Base-by-base conservation (phyloP, 2,329 filamentous ascomycete genomes). In the Byssoonygena ceratinophila region DNA sequence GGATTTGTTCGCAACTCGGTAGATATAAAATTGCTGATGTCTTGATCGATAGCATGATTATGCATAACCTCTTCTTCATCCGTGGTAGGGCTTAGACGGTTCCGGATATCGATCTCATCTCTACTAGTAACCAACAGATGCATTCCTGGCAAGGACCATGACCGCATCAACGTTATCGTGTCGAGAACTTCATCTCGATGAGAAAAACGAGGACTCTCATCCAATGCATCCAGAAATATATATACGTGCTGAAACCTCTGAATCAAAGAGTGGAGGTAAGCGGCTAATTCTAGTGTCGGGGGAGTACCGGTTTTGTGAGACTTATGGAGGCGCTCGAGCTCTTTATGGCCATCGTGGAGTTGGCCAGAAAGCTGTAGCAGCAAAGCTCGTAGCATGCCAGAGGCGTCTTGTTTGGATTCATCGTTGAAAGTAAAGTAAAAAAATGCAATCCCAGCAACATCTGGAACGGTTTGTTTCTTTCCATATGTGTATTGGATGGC, bases 341-440 rank as follows among this genome's bases (percentile, higher is more conserved):
- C 44, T n/a, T 18, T 45, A 20, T 57, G 50, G 7, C 58, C 48
- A n/a, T 51, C 37, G 4, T 43, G 4, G n/a, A 32, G 5, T 18
- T 51, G 48, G 27, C 37, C 48, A 4, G 48, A 44, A 6, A 66
- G 54, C 43, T 66, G 63, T 23, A 64, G 52, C 8, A 66, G 32
- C 29, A 64, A 54, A 2, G 63, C 54, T 23, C 59, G 57, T 53
- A 66, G 22, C 60, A 63, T 60, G 6, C 54, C 59, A 2, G 49
- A 50, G 1, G 9, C 53, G 34, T 62, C 58, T 49, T 56, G 58
- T 53, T 66, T 65, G 2, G 58, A 47, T 22, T 61, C 53, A 12
- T 67, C 63, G 9, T 27, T 58, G 45, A 66, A 66, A 5, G 58
- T 58, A 54, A 63, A 63, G 54, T 60, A 63, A 51, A 63, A 63